Base-by-base conservation (phyloP, 2,329 filamentous ascomycete species). In the Aspergillus ruber region DNA sequence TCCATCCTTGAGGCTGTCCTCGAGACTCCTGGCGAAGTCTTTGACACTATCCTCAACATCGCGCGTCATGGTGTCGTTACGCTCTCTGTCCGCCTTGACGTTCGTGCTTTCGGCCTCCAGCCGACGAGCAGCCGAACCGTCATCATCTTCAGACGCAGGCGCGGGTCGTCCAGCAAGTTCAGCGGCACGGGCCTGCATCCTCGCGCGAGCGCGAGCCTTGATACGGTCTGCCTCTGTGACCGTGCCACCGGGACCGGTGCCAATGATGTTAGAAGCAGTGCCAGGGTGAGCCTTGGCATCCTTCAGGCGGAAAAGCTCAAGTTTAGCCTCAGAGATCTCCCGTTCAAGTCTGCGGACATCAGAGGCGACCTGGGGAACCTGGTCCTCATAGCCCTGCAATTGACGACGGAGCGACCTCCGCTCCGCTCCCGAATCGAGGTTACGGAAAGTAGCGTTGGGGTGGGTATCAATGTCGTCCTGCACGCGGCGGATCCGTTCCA, bases 161-260 rank as follows among this genome's bases (percentile, higher is more conserved):
- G 85, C 74, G 63, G 90, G 90, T 68, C 85, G 89, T 48, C 93
- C 93, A 18, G 90, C 89, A 53, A 98, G 74, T 15, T 93, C 91
- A 47, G 93, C 93, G 56, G 93, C 90, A 50, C 93, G 86, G 62
- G 95, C 90, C 72, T 97, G 91, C 93, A 98, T 98, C 83, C 96
- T 95, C 35, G 91, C 91, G 72, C 90, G 95, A 27, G 93, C 91
- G 57, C 90, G 83, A 32, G 93, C 93, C 74, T 96, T 97, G 56
- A 97, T 81, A 46, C 91, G 83, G 70, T 98, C 93, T 3, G 89
- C 86, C 69, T 98, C 93, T 0, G 93, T 98, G 38, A 98, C 82
- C 40, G 82, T 73, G 45, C 93, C 93, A 39, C 91, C 91, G 49
- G 90, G 91, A 8, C 93, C 93, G 51, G 91, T 97, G 41, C 93